Evolutionary conservation across 1,284 basidiomycete species (phyloP).

Genomic region (Golubevia sp.): DNA sequence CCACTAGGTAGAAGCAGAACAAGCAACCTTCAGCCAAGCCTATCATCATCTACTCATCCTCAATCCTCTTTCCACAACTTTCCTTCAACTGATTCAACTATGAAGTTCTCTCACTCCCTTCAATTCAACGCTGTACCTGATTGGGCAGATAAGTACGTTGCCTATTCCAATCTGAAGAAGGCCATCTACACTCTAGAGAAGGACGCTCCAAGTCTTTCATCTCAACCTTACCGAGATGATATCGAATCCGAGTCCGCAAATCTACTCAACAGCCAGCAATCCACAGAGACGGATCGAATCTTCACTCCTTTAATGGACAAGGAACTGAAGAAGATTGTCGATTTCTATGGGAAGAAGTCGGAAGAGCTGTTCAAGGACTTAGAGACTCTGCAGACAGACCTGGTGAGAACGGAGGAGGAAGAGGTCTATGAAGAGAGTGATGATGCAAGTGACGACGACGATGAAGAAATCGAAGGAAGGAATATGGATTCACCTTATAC

Average conservation of each 20-base stretch:
- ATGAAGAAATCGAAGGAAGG: constrained; percentile 28
- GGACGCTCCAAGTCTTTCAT: constrained; percentile 23
- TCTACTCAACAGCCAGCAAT: constrained; percentile 21
- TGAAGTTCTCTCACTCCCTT: constrained; percentile 70
- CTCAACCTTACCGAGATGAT: constrained; percentile 8
- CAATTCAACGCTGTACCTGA: constrained; percentile 93
- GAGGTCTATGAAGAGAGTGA: constrained; percentile 68
- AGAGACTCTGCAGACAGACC: too few species aligned
- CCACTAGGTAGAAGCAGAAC: neutral
- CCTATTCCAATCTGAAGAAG: constrained; percentile 59
- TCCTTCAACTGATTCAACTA: too few species aligned
- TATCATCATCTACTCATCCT: too few species aligned
- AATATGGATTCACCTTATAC: constrained; percentile 24
- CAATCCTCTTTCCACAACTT: too few species aligned
- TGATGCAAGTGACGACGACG: constrained; percentile 68
- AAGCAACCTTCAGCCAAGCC: too few species aligned
- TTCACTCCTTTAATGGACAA: constrained; percentile 71
- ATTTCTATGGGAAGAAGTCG: constrained; percentile 72
- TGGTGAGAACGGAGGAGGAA: constrained; percentile 66
- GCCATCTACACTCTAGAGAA: constrained; percentile 56
- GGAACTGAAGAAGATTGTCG: constrained; percentile 80
- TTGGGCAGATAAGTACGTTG: constrained; percentile 91
- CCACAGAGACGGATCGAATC: constrained; percentile 36
- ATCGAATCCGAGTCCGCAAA: constrained; percentile 48
- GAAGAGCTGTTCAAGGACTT: too few species aligned